A percentile compares a stretch with the other conserved stretches of the same genome.
Evolutionary conservation across 257 asterid genomes (phyloP).

Genomic region (Asclepias syriaca): DNA sequence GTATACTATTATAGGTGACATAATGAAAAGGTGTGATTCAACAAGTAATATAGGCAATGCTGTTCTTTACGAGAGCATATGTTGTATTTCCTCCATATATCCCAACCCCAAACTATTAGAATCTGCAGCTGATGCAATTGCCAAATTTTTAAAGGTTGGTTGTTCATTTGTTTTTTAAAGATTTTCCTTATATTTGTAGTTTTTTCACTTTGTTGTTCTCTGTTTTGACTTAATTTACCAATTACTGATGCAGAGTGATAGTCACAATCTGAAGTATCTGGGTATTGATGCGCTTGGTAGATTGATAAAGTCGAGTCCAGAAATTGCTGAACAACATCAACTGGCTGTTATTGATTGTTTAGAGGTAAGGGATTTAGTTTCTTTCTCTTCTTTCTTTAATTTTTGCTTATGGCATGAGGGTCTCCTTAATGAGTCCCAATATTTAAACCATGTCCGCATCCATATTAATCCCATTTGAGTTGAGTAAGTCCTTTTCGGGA

Average conservation of each 20-base stretch:
- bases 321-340: slow-evolving; percentile 95
- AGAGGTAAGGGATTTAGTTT: slow-evolving; percentile 52
- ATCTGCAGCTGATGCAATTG: slow-evolving; percentile 84
- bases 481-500: no score
- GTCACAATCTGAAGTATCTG: slow-evolving; percentile 96
- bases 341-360: slow-evolving; percentile 95
- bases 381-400: no score
- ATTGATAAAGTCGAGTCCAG: slow-evolving; percentile 88
- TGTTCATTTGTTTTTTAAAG: slow-evolving; percentile 11
- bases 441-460: no score
- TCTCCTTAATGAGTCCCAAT: no score
- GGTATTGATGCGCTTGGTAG: slow-evolving; percentile 98
- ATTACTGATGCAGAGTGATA: slow-evolving; percentile 69
- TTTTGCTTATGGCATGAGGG: no score
- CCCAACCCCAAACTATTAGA: slow-evolving; percentile 82
- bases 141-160: slow-evolving; percentile 82
- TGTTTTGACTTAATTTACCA: slow-evolving; percentile 13
- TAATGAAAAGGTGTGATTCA: slow-evolving; percentile 79
- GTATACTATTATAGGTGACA: slow-evolving; percentile 84
- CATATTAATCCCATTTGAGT: no score
- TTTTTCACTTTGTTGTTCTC: neutral
- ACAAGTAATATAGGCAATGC: slow-evolving; percentile 92
- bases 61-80: slow-evolving; percentile 83
- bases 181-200: slow-evolving; percentile 6
- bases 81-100: slow-evolving; percentile 82